Evolutionary conservation across 2,329 filamentous ascomycete genomes (phyloP), one percentile per base, ranked within the genome.

Genomic region (Hypoxylon sp.): DNA sequence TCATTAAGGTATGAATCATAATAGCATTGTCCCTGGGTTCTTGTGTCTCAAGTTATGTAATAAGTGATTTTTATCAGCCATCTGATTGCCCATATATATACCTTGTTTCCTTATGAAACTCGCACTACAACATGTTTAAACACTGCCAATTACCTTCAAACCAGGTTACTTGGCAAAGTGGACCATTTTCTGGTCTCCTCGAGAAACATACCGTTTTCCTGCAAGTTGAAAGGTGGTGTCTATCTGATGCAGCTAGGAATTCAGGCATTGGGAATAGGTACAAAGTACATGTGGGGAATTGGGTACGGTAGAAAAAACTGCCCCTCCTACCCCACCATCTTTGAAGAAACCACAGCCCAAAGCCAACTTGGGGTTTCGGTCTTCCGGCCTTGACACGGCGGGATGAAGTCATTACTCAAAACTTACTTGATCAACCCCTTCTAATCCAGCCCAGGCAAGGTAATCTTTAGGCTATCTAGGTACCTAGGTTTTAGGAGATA

Each of bases 381-480:
- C 53, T 63, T 34, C 51, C 65, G 60, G 52, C 43, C 38, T 59
- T 45, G 49, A 50, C 14, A 17, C n/a, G 52, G 3, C 57, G 64
- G 61, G 69, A 73, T 74, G 70, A 73, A 73, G 68, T 74, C 73
- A 74, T 73, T 60, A 68, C 60, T 59, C 55, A 2, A 56, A 34
- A 11, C 32, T 53, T 28, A 25, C 30, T 66, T 53, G 17, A 53
- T 57, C 41, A 55, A 17, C 23, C 17, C 19, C 17, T 38, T 21
- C 32, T 41, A 14, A 23, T 17, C 36, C 21, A 11, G 28, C 34
- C 5, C 41, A 14, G 14, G 43, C 6, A 25, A 25, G 28, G 28
- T 41, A 23, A 55, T 19, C 19, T 30, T 36, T 49, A 30, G 14
- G 43, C 14, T 46, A 38, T 6, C 28, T 30, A 30, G 28, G 28